Evolutionary conservation across 2,329 filamentous ascomycete genomes (phyloP).

Genomic region (Lasiodiplodia citricola): DNA sequence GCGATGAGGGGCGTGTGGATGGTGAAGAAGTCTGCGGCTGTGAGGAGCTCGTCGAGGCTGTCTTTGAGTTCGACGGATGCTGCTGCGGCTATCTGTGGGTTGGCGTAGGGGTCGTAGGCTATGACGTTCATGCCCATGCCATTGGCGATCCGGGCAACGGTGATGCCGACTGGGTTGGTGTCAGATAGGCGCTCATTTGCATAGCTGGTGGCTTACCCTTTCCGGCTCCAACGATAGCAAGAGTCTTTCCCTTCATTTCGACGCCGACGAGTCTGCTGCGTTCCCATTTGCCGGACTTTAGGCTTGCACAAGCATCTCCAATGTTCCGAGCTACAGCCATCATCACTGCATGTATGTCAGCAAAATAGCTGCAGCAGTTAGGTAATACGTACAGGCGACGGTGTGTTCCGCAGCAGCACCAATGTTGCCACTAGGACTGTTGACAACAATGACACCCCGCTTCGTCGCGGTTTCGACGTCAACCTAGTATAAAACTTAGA

Average conservation of each 20-base stretch:
- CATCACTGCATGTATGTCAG: constrained; percentile 56
- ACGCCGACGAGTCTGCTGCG: constrained; percentile 75
- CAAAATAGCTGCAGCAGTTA: neutral
- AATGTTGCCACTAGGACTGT: constrained; percentile 80
- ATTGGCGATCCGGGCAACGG: constrained; percentile 78
- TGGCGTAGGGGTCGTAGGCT: constrained; percentile 79
- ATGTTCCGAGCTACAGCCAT: constrained; percentile 77
- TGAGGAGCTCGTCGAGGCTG: constrained; percentile 65
- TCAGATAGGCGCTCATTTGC: constrained; percentile 4
- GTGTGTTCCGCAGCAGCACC: constrained; percentile 81
- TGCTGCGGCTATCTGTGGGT: constrained; percentile 70
- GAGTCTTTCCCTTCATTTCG: constrained; percentile 76
- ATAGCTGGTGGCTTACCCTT: constrained; percentile 59
- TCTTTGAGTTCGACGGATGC: constrained; percentile 69
- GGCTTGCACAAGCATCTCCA: constrained; percentile 69
- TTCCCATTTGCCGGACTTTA: constrained; percentile 78
- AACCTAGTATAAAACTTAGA: constrained; percentile 69
- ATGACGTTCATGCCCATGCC: constrained; percentile 78
- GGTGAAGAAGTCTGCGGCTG: constrained; percentile 75
- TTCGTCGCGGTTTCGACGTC: constrained; percentile 74
- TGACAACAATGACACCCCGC: constrained; percentile 79
- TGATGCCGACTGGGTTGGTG: constrained; percentile 67
- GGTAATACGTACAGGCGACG: constrained; percentile 54
- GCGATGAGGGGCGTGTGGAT: constrained; percentile 82
- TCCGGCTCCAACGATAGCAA: constrained; percentile 79